Evolutionary conservation across 352 stramenopile species (phyloP).

Genomic region (Sclerospora graminicola): DNA sequence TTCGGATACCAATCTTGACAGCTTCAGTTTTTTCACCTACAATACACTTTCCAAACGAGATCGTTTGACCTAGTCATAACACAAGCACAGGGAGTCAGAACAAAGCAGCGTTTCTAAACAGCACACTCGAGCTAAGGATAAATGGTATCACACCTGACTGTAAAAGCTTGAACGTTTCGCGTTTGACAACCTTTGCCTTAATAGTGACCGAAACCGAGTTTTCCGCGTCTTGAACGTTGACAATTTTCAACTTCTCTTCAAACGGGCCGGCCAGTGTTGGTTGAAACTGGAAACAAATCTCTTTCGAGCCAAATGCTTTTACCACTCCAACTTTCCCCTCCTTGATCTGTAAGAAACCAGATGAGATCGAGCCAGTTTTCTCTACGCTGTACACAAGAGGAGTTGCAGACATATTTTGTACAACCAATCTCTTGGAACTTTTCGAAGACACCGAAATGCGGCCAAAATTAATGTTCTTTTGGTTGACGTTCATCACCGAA

Average conservation of each 20-base stretch:
- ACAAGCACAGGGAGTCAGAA: not conserved
- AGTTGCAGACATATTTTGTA: slow-evolving; percentile 83
- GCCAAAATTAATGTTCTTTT: slow-evolving; percentile 90
- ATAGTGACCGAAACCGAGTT: slow-evolving; percentile 85
- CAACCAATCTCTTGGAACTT: slow-evolving; percentile 76
- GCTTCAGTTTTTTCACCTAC: slow-evolving; percentile 76
- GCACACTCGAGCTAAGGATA: not conserved
- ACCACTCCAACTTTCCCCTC: slow-evolving; percentile 80
- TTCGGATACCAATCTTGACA: slow-evolving; percentile 78
- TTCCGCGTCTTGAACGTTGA: slow-evolving; percentile 83
- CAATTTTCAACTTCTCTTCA: slow-evolving; percentile 84
- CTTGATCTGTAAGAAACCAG: slow-evolving; percentile 83
- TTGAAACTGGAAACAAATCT: slow-evolving; percentile 86
- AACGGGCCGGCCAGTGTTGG: slow-evolving; percentile 78
- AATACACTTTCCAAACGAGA: slow-evolving; percentile 78
- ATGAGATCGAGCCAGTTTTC: slow-evolving; percentile 87
- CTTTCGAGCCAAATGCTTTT: slow-evolving; percentile 79
- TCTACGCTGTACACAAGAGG: slow-evolving; percentile 80
- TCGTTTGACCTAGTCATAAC: slow-evolving; percentile 46
- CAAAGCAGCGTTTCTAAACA: not conserved
- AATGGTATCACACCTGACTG: slow-evolving; percentile 55
- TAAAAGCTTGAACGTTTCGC: slow-evolving; percentile 84
- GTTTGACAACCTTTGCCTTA: slow-evolving; percentile 84
- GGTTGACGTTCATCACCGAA: slow-evolving; percentile 85
- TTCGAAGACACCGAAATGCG: slow-evolving; percentile 78